phyloP scores from a whole-genome alignment of 2,329 filamentous ascomycete genomes.

The Xylariaceae sp. region DNA sequence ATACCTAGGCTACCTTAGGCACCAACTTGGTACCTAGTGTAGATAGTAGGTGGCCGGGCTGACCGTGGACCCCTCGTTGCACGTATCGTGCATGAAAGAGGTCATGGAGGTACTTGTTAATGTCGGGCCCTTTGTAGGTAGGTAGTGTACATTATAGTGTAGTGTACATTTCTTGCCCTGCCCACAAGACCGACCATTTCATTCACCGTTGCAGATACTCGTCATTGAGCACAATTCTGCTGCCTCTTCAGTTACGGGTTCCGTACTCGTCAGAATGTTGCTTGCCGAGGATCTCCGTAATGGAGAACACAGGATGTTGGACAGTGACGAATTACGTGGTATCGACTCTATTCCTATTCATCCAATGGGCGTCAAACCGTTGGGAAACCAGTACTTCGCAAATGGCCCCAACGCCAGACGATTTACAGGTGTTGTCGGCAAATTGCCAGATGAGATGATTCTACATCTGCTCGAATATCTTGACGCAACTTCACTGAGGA shows the following conservation, averaged over 20 bases:
- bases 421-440: conserved; percentile 60
- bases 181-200: background rate
- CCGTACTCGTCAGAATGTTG: conserved; percentile 21
- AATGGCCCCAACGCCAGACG: conserved; percentile 62
- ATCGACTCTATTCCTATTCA: conserved; percentile 63
- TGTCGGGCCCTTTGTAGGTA: no score
- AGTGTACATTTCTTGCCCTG: background rate
- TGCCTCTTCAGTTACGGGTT: background rate
- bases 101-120: no score
- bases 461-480: conserved; percentile 71
- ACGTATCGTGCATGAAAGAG: no score
- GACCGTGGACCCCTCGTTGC: no score
- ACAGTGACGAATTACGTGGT: conserved; percentile 15
- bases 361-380: conserved; percentile 78
- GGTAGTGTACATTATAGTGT: no score
- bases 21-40: no score
- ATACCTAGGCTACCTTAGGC: no score
- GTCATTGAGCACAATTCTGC: background rate
- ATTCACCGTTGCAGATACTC: background rate
- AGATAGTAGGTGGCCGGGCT: no score
- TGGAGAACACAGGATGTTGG: conserved; percentile 16
- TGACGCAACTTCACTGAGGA: conserved; percentile 57
- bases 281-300: conserved; percentile 22
- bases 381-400: conserved; percentile 75
- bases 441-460: conserved; percentile 77